Conservation (phyloP, 805 yeast species). For the Starmerella floricola region DNA sequence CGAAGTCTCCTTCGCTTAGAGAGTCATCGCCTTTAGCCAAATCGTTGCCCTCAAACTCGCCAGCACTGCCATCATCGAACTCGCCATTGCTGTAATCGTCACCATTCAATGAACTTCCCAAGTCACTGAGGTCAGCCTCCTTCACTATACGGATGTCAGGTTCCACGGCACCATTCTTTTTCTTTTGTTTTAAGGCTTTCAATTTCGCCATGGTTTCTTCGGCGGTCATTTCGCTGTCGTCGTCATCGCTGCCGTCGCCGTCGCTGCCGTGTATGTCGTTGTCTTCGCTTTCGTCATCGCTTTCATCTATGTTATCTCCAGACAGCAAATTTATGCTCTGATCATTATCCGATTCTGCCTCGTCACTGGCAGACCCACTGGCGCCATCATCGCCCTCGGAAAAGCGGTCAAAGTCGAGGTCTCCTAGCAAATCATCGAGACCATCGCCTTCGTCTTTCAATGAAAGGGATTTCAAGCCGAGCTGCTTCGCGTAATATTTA, state of each 20-base stretch:
- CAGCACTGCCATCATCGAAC: conserved; percentile 11
- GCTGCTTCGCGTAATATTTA: conserved; percentile 67
- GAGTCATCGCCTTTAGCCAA: conserved; percentile 8
- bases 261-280: conserved; percentile 1
- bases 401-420: conserved; percentile 39
- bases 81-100: conserved; percentile 14
- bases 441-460: conserved; percentile 52
- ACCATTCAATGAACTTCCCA: too few species aligned
- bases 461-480: conserved; percentile 51
- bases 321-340: background rate
- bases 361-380: too few species aligned
- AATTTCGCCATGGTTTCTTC: conserved; percentile 20
- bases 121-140: conserved; percentile 15
- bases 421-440: conserved; percentile 73
- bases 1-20: conserved; percentile 10
- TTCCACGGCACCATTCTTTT: background rate
- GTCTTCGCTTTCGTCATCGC: conserved; percentile 1
- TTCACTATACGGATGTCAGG: background rate
- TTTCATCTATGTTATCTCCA: conserved; percentile 5
- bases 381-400: conserved; percentile 7
- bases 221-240: conserved; percentile 15
- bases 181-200: conserved; percentile 13
- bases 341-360: background rate
- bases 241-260: conserved; percentile 3
- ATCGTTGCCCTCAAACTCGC: background rate